These are phyloP conservation scores for Styphnolobium japonicum DNA, from an alignment of 306 rosid genomes.

Conservation along the genomic window DNA sequence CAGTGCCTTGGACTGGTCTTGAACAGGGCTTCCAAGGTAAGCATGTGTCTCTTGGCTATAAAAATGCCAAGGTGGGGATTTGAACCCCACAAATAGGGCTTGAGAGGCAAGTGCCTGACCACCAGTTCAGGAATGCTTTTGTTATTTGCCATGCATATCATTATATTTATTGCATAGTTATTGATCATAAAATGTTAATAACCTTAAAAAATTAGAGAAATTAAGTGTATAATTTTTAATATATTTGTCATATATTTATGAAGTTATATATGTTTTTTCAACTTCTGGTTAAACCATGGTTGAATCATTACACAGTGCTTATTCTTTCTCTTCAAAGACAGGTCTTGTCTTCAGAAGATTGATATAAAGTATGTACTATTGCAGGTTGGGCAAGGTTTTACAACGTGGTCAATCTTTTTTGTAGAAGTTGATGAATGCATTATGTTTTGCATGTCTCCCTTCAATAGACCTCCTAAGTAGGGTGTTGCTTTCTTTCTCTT, in stretches of 20 bases:
- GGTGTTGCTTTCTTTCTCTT: background rate
- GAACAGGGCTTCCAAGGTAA: background rate
- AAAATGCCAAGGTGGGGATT: background rate
- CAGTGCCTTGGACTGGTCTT: background rate
- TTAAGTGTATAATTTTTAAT: background rate
- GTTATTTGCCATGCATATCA: background rate
- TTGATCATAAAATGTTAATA: no score
- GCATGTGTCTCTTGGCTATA: background rate
- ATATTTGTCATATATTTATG: background rate
- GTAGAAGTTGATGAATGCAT: background rate
- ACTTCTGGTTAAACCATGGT: background rate
- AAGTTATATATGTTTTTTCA: background rate
- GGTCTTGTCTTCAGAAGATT: background rate
- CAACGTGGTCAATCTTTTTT: background rate
- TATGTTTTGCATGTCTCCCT: background rate
- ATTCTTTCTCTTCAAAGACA: background rate
- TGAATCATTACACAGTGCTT: background rate
- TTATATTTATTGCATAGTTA: no score
- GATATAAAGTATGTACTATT: background rate
- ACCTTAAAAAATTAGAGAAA: no score
- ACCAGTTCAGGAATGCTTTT: background rate
- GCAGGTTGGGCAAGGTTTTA: background rate
- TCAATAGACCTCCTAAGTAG: background rate
- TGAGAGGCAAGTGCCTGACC: background rate
- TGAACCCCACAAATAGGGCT: background rate